Percentiles rank a stretch among this genome's conserved stretches.
These are phyloP conservation scores for Guillardia theta DNA, from an alignment of 78 protist species.

Conservation along the genomic window DNA sequence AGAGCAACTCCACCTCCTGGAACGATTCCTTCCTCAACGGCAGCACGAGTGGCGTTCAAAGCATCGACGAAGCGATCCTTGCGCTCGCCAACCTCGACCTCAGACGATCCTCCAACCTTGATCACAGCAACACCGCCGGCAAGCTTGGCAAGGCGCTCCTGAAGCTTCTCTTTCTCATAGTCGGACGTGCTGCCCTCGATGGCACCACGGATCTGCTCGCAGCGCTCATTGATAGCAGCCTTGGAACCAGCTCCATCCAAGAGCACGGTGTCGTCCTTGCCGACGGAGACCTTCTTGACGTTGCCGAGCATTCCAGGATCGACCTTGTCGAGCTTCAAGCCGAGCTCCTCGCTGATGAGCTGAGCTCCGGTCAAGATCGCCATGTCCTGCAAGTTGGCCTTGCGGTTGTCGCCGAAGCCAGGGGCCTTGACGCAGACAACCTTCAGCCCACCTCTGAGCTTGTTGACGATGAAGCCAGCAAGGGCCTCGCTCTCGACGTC, in stretches of 20 bases:
- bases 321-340: constrained; percentile 64
- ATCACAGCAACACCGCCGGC: constrained; percentile 97
- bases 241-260: constrained; percentile 91
- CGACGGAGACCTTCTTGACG: constrained; percentile 76
- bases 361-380: constrained; percentile 94
- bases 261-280: constrained; percentile 91
- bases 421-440: constrained; percentile 95
- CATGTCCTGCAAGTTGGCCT: constrained; percentile 92
- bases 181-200: constrained; percentile 68
- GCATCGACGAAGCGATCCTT: constrained; percentile 98
- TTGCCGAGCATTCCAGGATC: constrained; percentile 77
- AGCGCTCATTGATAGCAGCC: constrained; percentile 83
- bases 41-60: constrained; percentile 97
- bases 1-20: constrained; percentile 75
- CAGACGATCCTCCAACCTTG: constrained; percentile 97
- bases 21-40: constrained; percentile 98
- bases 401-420: constrained; percentile 98
- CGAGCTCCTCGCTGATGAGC: constrained; percentile 58
- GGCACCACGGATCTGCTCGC: constrained; percentile 75
- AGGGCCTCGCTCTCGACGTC: constrained; percentile 94
- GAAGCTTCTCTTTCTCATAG: constrained; percentile 86
- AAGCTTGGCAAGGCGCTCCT: constrained; percentile 96
- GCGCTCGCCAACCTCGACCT: constrained; percentile 97
- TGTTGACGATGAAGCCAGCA: constrained; percentile 89
- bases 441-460: constrained; percentile 71